Base-by-base conservation (phyloP, 805 yeast genomes). In the Saccharomycopsis sp. region DNA sequence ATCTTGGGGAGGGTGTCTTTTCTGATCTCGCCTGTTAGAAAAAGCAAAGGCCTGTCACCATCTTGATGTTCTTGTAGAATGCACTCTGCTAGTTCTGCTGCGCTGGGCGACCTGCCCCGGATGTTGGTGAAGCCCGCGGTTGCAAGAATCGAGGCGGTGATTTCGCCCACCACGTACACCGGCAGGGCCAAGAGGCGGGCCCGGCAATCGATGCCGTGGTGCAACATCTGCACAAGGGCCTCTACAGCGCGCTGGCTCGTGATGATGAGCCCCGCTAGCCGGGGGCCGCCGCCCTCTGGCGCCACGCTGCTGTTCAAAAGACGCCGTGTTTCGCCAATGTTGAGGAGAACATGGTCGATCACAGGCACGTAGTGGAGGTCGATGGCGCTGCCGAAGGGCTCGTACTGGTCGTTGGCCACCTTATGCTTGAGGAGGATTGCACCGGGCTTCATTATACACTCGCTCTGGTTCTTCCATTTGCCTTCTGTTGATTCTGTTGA, bases 171-270 rank as follows among this genome's bases (percentile, higher is more conserved):
- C 0, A 96, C 85, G 53, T 77, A 89, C 0, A 80, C 79, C n/a
- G n/a, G n/a, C n/a, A n/a, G n/a, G n/a, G n/a, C n/a, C n/a, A n/a
- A n/a, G n/a, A n/a, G n/a, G n/a, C 22, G 18, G 26, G 17, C 27
- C 16, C 34, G 9, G 17, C 20, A 16, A 32, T 16, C 19, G 4
- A 16, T 12, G 16, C 12, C 10, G 17, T 4, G 3, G 8, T 3
- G n/a, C 15, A 4, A 16, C 7, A 22, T 20, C 27, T 30, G 8
- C 18, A 6, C 30, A 3, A 38, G 16, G 5, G 22, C 56, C 51
- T 88, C 96, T 0, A 88, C 94, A 2, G 96, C 94, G 49, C 97
- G 60, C 56, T 89, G 96, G 2, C 94, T 82, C 0, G 97, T 88
- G 3, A 89, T 76, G 7, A 89, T 80, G 27, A 86, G 59, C 0